Evolutionary conservation across 2,329 filamentous ascomycete genomes (phyloP).

Genomic region (Ophiostoma angusticollis): DNA sequence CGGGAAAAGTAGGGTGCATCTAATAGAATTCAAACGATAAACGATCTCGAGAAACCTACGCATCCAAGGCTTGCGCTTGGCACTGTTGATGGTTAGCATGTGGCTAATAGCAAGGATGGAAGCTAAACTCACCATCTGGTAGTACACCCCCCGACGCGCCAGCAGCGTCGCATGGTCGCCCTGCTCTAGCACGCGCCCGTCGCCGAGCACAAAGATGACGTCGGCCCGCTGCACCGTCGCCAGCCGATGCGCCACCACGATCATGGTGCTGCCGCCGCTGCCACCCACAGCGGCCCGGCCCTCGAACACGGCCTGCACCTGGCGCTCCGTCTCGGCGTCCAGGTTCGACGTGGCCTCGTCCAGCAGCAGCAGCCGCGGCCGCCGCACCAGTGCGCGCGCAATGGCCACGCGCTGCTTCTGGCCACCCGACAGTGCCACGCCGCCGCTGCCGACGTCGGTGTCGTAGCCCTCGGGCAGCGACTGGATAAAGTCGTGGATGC

Average conservation of each 20-base stretch:
- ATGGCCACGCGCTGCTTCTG: slow-evolving; percentile 15
- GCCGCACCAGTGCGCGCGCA: slow-evolving; percentile 11
- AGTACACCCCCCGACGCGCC: slow-evolving; percentile 36
- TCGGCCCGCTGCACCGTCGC: slow-evolving; percentile 57
- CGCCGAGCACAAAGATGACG: slow-evolving; percentile 56
- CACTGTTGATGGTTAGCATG: slow-evolving; percentile 5
- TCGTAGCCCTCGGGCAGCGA: slow-evolving; percentile 36
- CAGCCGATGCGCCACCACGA: slow-evolving; percentile 55
- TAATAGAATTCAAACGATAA: slow-evolving; percentile 1
- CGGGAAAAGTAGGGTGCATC: slow-evolving; percentile 1
- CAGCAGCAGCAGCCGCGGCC: slow-evolving; percentile 11
- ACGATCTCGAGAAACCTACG: neutral
- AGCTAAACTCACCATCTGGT: slow-evolving; percentile 32
- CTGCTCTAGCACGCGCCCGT: slow-evolving; percentile 47
- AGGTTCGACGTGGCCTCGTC: slow-evolving; percentile 13
- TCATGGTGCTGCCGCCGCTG: slow-evolving; percentile 44
- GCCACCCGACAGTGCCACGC: slow-evolving; percentile 12
- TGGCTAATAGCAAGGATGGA: too few species aligned
- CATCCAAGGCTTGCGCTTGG: slow-evolving; percentile 12
- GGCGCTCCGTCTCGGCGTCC: slow-evolving; percentile 13
- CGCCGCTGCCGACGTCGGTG: slow-evolving; percentile 11
- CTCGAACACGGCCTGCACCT: slow-evolving; percentile 14
- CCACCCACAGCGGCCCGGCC: slow-evolving; percentile 18
- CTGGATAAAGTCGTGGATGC: slow-evolving; percentile 57
- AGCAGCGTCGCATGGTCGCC: slow-evolving; percentile 43